Conservation (phyloP, 2,329 filamentous ascomycete genomes). For the Fusarium bactridioides region DNA sequence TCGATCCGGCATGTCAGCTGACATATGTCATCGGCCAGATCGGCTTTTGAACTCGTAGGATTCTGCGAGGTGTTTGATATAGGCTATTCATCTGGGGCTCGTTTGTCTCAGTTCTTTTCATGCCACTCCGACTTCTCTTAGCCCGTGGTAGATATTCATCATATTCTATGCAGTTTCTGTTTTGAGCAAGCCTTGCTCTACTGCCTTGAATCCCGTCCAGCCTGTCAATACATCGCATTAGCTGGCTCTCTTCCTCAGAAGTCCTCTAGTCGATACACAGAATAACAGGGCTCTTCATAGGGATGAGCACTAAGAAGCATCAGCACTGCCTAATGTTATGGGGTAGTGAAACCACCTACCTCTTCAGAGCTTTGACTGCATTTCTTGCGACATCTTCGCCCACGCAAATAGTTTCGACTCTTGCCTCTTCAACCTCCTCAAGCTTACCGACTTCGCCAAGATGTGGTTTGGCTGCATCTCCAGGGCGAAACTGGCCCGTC, state of each 20-base stretch:
- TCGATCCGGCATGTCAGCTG: neutral
- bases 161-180: rapidly evolving
- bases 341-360: neutral
- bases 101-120: rapidly evolving
- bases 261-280: neutral
- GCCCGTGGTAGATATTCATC: neutral
- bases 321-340: neutral
- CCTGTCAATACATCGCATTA: rapidly evolving
- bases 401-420: neutral
- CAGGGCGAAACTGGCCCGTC: neutral
- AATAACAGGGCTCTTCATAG: neutral
- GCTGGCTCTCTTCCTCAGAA: neutral
- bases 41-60: neutral
- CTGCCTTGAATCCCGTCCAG: neutral
- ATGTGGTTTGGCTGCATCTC: neutral
- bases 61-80: neutral
- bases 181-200: neutral
- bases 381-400: neutral
- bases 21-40: rapidly evolving
- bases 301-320: neutral
- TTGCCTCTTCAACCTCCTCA: neutral
- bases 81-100: rapidly evolving
- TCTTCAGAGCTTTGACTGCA: neutral
- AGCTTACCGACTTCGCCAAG: neutral
- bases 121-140: neutral